A percentile compares a stretch with the other conserved stretches of the same genome.
phyloP scores from a whole-genome alignment of 345 rosid species.

The Ceriops tagal region DNA sequence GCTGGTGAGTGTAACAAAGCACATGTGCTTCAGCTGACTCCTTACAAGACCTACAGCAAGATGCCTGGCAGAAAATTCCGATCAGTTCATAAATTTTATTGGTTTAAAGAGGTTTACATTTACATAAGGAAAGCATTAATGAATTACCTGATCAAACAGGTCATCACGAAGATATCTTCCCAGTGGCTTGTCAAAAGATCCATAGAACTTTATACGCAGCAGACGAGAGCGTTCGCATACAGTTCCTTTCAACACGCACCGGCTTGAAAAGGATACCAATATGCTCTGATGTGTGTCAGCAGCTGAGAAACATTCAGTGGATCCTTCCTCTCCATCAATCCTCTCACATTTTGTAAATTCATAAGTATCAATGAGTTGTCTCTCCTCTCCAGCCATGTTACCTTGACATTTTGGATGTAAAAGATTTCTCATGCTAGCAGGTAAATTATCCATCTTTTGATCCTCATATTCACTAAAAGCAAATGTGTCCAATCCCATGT shows the following conservation, averaged over 20 bases:
- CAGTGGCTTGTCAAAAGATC: constrained; percentile 93
- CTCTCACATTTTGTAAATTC: constrained; percentile 43
- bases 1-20: constrained; percentile 86
- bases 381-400: constrained; percentile 34
- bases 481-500: constrained; percentile 28
- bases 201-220: constrained; percentile 88
- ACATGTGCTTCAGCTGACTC: constrained; percentile 89
- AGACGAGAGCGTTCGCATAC: constrained; percentile 95
- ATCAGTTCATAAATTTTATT: no score
- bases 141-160: constrained; percentile 74
- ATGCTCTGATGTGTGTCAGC: constrained; percentile 88
- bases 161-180: constrained; percentile 83
- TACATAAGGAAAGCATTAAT: background rate
- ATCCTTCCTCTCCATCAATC: constrained; percentile 47
- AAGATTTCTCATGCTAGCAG: constrained; percentile 25
- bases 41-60: constrained; percentile 64
- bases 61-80: constrained; percentile 36
- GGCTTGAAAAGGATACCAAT: constrained; percentile 86
- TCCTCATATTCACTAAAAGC: constrained; percentile 28
- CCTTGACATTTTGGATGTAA: constrained; percentile 35
- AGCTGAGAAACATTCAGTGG: constrained; percentile 69
- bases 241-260: constrained; percentile 67
- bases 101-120: background rate
- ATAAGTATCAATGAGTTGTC: constrained; percentile 29
- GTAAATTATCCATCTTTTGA: constrained; percentile 13